Conservation (phyloP, 2,329 filamentous ascomycete species). For the Fusarium praegraminearum region DNA sequence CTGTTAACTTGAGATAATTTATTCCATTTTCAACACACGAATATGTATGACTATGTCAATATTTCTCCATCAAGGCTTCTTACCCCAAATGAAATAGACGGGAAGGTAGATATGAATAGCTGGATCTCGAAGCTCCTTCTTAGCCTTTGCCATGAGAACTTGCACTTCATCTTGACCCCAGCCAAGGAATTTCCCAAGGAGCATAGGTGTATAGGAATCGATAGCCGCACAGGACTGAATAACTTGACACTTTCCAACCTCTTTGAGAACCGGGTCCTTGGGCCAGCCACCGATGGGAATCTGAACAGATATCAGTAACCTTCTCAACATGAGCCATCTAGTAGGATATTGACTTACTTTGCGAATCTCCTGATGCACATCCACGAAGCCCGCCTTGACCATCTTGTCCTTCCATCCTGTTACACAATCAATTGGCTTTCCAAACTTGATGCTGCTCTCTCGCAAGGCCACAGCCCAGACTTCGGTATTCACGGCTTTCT, state of each 20-base stretch:
- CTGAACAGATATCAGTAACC: not conserved
- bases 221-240: slow-evolving; percentile 36
- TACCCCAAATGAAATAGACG: slow-evolving; percentile 31
- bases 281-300: slow-evolving; percentile 34
- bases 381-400: slow-evolving; percentile 20
- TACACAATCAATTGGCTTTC: slow-evolving; percentile 30
- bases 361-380: slow-evolving; percentile 27
- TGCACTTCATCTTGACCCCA: slow-evolving; percentile 37
- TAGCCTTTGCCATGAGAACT: slow-evolving; percentile 37
- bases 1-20: too few species aligned
- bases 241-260: slow-evolving; percentile 28
- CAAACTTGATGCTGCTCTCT: slow-evolving; percentile 26
- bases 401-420: slow-evolving; percentile 27
- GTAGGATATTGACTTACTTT: slow-evolving; percentile 6
- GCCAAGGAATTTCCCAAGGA: slow-evolving; percentile 34
- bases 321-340: accelerated
- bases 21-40: too few species aligned
- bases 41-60: too few species aligned
- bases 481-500: slow-evolving; percentile 28
- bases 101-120: slow-evolving; percentile 36
- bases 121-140: slow-evolving; percentile 40
- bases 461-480: slow-evolving; percentile 20
- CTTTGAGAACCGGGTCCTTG: slow-evolving; percentile 24
- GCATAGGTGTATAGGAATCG: slow-evolving; percentile 33
- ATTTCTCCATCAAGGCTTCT: slow-evolving; percentile 11